These are phyloP conservation scores for Suhomyces vadensis DNA, from an alignment of 805 yeast genomes.

Conservation along the genomic window DNA sequence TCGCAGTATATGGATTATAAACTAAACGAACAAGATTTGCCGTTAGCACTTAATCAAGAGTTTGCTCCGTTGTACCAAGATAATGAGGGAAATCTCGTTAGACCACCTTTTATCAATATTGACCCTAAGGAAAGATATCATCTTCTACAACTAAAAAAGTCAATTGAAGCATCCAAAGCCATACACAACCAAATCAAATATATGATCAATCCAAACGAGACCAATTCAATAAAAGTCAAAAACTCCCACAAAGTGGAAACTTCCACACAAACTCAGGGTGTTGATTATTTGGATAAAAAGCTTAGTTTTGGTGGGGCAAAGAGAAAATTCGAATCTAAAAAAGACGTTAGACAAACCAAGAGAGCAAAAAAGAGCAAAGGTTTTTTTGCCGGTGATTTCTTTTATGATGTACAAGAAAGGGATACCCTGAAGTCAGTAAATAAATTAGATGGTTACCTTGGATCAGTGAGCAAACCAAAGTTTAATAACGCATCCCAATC, in stretches of 20 bases:
- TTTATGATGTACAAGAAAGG: constrained; percentile 29
- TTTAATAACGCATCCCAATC: constrained; percentile 19
- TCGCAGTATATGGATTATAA: background rate
- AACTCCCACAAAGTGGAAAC: constrained; percentile 37
- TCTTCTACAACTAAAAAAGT: constrained; percentile 39
- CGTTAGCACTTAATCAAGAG: constrained; percentile 30
- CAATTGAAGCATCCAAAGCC: constrained; percentile 37
- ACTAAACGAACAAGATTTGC: constrained; percentile 4
- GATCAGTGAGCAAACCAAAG: constrained; percentile 32
- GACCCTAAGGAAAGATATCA: constrained; percentile 47
- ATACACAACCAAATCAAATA: constrained; percentile 37
- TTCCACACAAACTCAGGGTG: constrained; percentile 42
- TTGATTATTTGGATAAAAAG: constrained; percentile 26
- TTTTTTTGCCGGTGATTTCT: constrained; percentile 37
- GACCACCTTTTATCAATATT: constrained; percentile 47
- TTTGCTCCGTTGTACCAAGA: constrained; percentile 38
- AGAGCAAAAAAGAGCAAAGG: constrained; percentile 24
- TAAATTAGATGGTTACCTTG: constrained; percentile 36
- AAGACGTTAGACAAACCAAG: constrained; percentile 11
- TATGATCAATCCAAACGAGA: constrained; percentile 44
- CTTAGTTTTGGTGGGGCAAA: constrained; percentile 27
- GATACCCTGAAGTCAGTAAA: constrained; percentile 13
- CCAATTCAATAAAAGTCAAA: constrained; percentile 15
- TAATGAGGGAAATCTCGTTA: constrained; percentile 36
- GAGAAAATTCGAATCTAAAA: constrained; percentile 14